These are phyloP conservation scores for Annulohypoxylon moriforme DNA, from an alignment of 495 filamentous ascomycete genomes.

Conservation along the genomic window DNA sequence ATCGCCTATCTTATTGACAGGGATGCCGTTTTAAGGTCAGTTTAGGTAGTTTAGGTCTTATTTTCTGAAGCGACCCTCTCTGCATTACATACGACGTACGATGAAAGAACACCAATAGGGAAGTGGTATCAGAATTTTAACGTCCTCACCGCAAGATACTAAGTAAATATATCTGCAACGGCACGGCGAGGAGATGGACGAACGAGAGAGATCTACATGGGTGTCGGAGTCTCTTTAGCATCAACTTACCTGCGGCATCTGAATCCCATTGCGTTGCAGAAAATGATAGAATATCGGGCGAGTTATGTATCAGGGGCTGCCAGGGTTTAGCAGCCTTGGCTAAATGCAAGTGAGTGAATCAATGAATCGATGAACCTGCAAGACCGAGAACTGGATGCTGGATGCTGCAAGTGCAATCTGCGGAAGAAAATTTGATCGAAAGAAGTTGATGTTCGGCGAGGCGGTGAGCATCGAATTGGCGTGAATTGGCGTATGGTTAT, in stretches of 20 bases:
- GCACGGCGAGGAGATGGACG: conserved; percentile 19
- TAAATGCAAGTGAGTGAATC: conserved; percentile 2
- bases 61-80: conserved; percentile 36
- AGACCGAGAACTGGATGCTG: conserved; percentile 3
- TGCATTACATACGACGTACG: conserved; percentile 31
- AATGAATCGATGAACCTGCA: conserved; percentile 1
- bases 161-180: conserved; percentile 16
- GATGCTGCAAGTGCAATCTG: conserved; percentile 34
- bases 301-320: neutral
- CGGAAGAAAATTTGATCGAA: conserved; percentile 32
- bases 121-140: conserved; percentile 1
- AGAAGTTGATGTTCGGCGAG: conserved; percentile 25
- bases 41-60: conserved; percentile 27
- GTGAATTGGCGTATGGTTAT: conserved; percentile 43
- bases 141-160: conserved; percentile 41
- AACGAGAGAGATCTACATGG: conserved; percentile 19
- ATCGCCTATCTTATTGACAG: conserved; percentile 40
- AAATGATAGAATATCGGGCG: conserved; percentile 3
- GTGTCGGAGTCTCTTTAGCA: conserved; percentile 1
- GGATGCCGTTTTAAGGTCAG: conserved; percentile 12
- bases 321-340: neutral
- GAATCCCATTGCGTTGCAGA: conserved; percentile 25
- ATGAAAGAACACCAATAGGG: conserved; percentile 20
- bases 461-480: conserved; percentile 45
- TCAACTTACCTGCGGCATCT: conserved; percentile 16